Evolutionary conservation across 1,284 basidiomycete genomes (phyloP).

Genomic region (Phaffia rhodozyma): DNA sequence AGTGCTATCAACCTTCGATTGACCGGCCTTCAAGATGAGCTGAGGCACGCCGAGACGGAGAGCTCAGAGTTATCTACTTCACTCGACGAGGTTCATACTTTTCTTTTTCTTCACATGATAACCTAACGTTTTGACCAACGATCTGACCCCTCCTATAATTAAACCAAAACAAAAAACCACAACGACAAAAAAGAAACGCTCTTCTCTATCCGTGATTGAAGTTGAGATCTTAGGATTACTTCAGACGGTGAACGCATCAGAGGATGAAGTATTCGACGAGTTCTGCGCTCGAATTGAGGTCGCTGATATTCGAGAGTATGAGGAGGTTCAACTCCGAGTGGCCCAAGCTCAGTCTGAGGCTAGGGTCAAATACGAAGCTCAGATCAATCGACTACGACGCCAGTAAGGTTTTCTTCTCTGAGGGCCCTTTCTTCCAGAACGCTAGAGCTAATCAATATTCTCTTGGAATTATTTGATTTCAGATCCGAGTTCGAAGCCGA

Average conservation of each 20-base stretch:
- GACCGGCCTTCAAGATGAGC: constrained; percentile 60
- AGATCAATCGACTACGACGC: constrained; percentile 74
- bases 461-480: constrained; percentile 8
- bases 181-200: constrained; percentile 34
- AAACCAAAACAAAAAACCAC: too few relatives aligned
- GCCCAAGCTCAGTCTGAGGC: constrained; percentile 79
- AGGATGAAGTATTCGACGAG: constrained; percentile 62
- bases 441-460: neutral
- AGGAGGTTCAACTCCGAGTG: constrained; percentile 77
- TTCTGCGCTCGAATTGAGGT: constrained; percentile 80
- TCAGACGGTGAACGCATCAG: constrained; percentile 57
- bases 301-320: constrained; percentile 80
- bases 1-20: constrained; percentile 52
- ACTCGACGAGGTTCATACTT: constrained; percentile 46
- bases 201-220: constrained; percentile 44
- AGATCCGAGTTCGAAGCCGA: constrained; percentile 70
- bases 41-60: constrained; percentile 61
- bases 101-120: neutral
- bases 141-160: neutral
- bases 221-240: constrained; percentile 48
- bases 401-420: constrained; percentile 47
- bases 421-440: neutral
- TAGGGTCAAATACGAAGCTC: constrained; percentile 68
- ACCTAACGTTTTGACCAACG: neutral
- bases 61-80: constrained; percentile 55